These are phyloP conservation scores for Craterostigma plantagineum DNA, from an alignment of 257 asterid genomes.

Conservation along the genomic window DNA sequence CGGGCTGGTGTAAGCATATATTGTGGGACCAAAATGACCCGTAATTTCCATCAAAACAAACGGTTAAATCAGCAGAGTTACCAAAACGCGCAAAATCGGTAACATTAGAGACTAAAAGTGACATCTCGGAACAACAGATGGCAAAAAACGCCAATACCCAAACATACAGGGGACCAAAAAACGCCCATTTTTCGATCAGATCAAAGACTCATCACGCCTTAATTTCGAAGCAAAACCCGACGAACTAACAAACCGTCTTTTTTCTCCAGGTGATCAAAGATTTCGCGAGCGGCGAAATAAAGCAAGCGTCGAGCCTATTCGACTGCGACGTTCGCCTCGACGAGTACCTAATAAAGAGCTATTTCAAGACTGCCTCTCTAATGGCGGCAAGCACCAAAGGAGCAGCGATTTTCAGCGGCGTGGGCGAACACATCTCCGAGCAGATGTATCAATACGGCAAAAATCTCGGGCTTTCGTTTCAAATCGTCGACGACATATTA, in stretches of 20 bases:
- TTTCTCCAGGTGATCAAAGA: slow-evolving; percentile 72
- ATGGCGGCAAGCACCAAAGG: slow-evolving; percentile 92
- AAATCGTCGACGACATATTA: slow-evolving; percentile 74
- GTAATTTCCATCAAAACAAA: too few species aligned
- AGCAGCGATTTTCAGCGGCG: slow-evolving; percentile 75
- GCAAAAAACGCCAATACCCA: too few species aligned
- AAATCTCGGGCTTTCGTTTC: slow-evolving; percentile 81
- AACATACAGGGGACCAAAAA: too few species aligned
- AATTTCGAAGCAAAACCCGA: too few species aligned
- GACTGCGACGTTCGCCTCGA: slow-evolving; percentile 76
- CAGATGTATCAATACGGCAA: slow-evolving; percentile 81
- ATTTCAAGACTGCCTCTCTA: slow-evolving; percentile 86
- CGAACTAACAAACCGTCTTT: neutral
- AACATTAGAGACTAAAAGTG: too few species aligned
- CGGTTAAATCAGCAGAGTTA: too few species aligned
- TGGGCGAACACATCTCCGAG: slow-evolving; percentile 28
- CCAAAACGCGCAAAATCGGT: too few species aligned
- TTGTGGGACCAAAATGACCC: too few species aligned
- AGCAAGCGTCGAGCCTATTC: slow-evolving; percentile 74
- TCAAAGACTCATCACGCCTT: too few species aligned
- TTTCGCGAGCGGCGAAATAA: slow-evolving; percentile 95
- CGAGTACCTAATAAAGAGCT: slow-evolving; percentile 77
- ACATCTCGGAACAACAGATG: too few species aligned
- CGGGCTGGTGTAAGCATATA: too few species aligned
- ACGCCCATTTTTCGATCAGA: too few species aligned